A percentile compares a stretch with the other conserved stretches of the same genome.
Conservation (phyloP, 768 basidiomycete species). For the Erythrobasidium yunnanense region DNA sequence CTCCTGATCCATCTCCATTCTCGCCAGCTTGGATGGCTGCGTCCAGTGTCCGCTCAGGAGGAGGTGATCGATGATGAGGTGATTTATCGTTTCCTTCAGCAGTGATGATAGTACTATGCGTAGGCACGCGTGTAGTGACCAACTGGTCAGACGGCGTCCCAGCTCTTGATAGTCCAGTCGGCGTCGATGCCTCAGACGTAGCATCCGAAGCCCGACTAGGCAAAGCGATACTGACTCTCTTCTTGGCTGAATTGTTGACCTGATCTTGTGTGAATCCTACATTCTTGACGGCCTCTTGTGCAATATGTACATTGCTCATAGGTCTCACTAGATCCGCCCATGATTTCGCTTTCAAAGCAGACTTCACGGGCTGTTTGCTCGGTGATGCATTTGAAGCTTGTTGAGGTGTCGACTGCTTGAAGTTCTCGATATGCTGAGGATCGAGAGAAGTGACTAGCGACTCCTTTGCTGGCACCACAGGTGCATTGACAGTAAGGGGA, state of each 20-base stretch:
- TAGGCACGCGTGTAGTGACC: background rate
- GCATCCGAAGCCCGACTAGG: background rate
- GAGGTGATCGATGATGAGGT: background rate
- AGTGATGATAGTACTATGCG: background rate
- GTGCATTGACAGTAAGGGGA: slow-evolving; percentile 21
- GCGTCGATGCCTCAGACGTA: background rate
- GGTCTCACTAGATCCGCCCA: slow-evolving; percentile 29
- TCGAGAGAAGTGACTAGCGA: background rate
- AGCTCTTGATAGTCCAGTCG: background rate
- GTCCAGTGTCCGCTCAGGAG: background rate
- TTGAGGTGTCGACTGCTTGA: background rate
- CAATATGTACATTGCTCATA: slow-evolving; percentile 7
- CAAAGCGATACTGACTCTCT: slow-evolving; percentile 25
- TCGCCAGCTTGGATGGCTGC: background rate
- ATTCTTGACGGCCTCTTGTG: slow-evolving; percentile 16
- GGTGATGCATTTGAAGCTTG: background rate
- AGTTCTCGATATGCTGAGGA: background rate
- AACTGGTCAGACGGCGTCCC: background rate
- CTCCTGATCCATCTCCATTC: background rate
- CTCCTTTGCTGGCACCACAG: background rate
- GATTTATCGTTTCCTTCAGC: background rate
- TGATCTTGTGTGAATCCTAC: background rate
- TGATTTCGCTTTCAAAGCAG: slow-evolving; percentile 27
- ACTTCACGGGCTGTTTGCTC: slow-evolving; percentile 25
- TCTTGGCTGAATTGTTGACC: slow-evolving; percentile 1